phyloP scores from a whole-genome alignment of 441 rosid species.

The Erysimum pusillum region DNA sequence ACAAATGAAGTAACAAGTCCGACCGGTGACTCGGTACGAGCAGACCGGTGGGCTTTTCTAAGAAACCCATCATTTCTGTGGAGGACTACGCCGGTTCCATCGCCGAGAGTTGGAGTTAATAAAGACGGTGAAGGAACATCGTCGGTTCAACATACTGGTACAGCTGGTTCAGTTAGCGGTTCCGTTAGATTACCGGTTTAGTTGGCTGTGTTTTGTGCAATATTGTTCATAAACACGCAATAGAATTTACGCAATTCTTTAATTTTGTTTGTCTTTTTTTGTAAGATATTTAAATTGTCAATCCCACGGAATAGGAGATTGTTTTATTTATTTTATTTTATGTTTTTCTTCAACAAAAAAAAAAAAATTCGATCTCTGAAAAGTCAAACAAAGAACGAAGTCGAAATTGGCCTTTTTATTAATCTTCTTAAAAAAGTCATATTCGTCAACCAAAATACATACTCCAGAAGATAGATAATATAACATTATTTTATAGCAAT shows the following conservation, averaged over 20 bases:
- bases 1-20: constrained; percentile 27
- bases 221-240: constrained; percentile 26
- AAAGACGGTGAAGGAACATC: constrained; percentile 38
- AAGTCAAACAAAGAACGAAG: constrained; percentile 13
- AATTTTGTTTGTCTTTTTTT: background rate
- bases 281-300: constrained; percentile 24
- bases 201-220: background rate
- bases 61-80: constrained; percentile 44
- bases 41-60: constrained; percentile 48
- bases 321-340: background rate
- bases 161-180: constrained; percentile 28
- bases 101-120: constrained; percentile 25
- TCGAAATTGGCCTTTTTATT: background rate
- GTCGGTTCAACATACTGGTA: constrained; percentile 19
- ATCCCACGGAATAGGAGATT: constrained; percentile 34
- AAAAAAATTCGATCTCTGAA: background rate
- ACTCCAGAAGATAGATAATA: background rate
- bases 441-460: constrained; percentile 10
- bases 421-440: background rate
- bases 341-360: background rate
- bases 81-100: constrained; percentile 40
- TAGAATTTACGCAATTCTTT: constrained; percentile 25
- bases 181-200: constrained; percentile 43
- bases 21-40: constrained; percentile 44
- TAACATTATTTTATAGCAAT: background rate